Evolutionary conservation across 495 filamentous ascomycete genomes (phyloP).

Genomic region (Alectoria sarmentosa): DNA sequence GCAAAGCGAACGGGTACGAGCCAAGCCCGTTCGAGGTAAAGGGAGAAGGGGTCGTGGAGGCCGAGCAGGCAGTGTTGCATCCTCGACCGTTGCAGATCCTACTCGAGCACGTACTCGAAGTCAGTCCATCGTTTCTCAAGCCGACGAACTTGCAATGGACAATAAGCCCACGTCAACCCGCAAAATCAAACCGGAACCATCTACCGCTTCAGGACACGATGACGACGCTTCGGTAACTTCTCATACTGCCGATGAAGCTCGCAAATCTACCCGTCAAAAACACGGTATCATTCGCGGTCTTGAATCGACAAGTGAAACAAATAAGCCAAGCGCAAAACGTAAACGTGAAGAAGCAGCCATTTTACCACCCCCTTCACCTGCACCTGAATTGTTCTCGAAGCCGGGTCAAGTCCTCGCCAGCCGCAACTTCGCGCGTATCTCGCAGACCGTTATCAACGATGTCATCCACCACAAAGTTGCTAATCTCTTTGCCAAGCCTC

Average conservation of each 20-base stretch:
- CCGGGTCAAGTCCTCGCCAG: constrained; percentile 57
- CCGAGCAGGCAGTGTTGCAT: constrained; percentile 47
- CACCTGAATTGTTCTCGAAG: constrained; percentile 24
- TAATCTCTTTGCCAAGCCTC: constrained; percentile 75
- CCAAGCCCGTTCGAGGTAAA: constrained; percentile 25
- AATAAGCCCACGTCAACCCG: constrained; percentile 35
- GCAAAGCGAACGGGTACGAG: constrained; percentile 22
- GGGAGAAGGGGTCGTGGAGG: constrained; percentile 34
- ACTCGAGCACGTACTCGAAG: constrained; percentile 43
- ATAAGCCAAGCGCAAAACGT: constrained; percentile 22
- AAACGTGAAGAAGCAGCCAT: constrained; percentile 29
- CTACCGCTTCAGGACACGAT: constrained; percentile 46
- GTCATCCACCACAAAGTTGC: constrained; percentile 80
- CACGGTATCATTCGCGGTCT: constrained; percentile 41
- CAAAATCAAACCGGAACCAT: constrained; percentile 61
- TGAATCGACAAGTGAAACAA: constrained; percentile 42
- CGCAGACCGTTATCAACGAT: constrained; percentile 72
- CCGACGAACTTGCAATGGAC: constrained; percentile 47
- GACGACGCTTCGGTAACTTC: constrained; percentile 25
- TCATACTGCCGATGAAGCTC: constrained; percentile 22
- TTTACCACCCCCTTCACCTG: constrained; percentile 26
- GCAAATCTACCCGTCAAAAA: constrained; percentile 22
- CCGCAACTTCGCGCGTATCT: constrained; percentile 71
- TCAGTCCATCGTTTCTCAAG: constrained; percentile 50
- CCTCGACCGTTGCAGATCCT: constrained; percentile 36